Evolutionary conservation across 257 asterid genomes (phyloP).

Genomic region (Nicotiana obtusifolia): DNA sequence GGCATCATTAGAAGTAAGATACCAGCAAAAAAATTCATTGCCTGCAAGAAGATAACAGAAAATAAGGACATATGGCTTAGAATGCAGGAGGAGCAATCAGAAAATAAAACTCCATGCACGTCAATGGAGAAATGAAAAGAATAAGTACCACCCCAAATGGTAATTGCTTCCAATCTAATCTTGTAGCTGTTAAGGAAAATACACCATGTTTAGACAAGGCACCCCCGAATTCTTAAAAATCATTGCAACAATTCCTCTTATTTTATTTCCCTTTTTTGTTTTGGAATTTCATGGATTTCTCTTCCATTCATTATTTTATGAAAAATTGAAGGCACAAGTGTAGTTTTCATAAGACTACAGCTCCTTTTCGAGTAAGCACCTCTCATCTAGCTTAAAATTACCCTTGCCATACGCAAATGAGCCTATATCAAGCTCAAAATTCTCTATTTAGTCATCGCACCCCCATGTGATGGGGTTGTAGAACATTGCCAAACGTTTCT

Average conservation of each 20-base stretch:
- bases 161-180: neutral
- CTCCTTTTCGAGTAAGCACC: neutral
- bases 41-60: slow-evolving; percentile 42
- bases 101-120: neutral
- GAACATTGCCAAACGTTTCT: neutral
- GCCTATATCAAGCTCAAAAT: neutral
- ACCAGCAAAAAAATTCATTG: slow-evolving; percentile 95
- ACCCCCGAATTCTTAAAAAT: neutral
- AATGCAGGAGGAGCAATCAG: neutral
- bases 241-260: neutral
- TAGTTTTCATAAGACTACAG: neutral
- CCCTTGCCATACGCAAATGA: neutral
- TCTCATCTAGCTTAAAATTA: neutral
- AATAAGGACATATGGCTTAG: neutral
- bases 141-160: neutral
- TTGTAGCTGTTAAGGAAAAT: neutral
- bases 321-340: neutral
- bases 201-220: neutral
- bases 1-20: slow-evolving; percentile 92
- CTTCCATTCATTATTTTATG: neutral
- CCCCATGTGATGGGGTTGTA: neutral
- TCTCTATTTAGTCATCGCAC: neutral
- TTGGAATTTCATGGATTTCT: neutral
- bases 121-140: neutral
- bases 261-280: neutral